Base-by-base conservation (phyloP, 2,329 filamentous ascomycete genomes). In the Cladosporium oxysporum region DNA sequence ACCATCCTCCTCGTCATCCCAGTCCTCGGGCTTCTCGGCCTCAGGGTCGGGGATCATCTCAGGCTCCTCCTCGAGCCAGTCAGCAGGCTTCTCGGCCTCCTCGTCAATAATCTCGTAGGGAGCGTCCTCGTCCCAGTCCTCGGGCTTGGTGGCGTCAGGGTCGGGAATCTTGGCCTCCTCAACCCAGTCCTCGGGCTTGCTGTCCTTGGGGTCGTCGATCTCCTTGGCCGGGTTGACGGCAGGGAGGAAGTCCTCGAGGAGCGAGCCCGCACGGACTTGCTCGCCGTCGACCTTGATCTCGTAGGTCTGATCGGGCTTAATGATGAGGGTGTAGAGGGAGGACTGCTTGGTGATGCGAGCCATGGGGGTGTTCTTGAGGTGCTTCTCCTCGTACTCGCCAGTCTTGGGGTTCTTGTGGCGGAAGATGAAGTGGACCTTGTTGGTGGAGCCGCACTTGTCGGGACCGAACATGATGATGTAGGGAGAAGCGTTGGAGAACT, bases 381-480 rank as follows among this genome's bases (percentile, higher is more conserved):
- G 95, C 90, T 99, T 99, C 91, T 99, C 95, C 87, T 99, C 94
- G 77, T 99, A 99, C 82, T 97, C 92, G 84, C 94, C 94, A 57
- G 93, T 97, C 91, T 97, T 97, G 79, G 95, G 95, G 88, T 98
- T 99, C 91, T 98, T 99, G 91, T 99, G 95, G 83, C 96, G 95
- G 89, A 99, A 96, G 81, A 99, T 99, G 84, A 99, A 97, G 81
- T 90, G 87, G 68, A 90, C 87, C 90, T 98, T 98, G 90, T 99
- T 99, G 81, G 92, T 98, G 79, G 92, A 88, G 81, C 95, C 95
- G 80, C 95, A 99, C 90, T 98, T 98, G 86, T 99, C 95, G 75
- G 95, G 95, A 73, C 95, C 95, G 79, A 99, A 99, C 95, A 99
- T 99, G 87, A 99, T 96, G 74, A 99, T 91, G 79, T 99, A 99